Conservation (phyloP, 257 asterid genomes). For the Solanum sitiens region DNA sequence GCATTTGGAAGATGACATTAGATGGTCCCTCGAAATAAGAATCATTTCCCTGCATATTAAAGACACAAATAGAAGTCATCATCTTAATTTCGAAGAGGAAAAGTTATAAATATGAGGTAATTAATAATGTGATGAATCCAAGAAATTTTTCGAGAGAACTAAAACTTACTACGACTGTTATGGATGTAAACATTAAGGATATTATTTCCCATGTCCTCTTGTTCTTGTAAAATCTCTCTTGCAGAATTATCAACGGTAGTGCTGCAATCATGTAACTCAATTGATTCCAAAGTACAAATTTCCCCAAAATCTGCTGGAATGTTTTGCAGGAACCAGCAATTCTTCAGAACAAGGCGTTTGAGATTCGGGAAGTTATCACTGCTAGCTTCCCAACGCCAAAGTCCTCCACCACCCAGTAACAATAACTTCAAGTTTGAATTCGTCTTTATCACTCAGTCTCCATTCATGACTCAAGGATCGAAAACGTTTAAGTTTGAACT, state of each 20-base stretch:
- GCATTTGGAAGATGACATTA: background rate
- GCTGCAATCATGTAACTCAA: background rate
- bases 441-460: background rate
- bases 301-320: background rate
- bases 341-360: background rate
- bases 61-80: background rate
- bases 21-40: background rate
- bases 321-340: background rate
- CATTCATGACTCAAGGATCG: background rate
- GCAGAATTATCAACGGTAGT: background rate
- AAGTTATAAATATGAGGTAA: background rate
- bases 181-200: slow-evolving; percentile 1
- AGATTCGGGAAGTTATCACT: background rate
- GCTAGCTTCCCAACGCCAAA: background rate
- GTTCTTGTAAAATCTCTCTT: background rate
- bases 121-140: background rate
- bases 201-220: background rate
- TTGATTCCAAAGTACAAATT: background rate
- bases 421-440: background rate
- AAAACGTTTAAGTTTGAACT: background rate
- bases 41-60: background rate
- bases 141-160: background rate
- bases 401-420: background rate
- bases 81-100: background rate
- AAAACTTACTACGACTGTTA: background rate